Evolutionary conservation across 345 rosid species (phyloP).

Genomic region (Lepidium sativum): DNA sequence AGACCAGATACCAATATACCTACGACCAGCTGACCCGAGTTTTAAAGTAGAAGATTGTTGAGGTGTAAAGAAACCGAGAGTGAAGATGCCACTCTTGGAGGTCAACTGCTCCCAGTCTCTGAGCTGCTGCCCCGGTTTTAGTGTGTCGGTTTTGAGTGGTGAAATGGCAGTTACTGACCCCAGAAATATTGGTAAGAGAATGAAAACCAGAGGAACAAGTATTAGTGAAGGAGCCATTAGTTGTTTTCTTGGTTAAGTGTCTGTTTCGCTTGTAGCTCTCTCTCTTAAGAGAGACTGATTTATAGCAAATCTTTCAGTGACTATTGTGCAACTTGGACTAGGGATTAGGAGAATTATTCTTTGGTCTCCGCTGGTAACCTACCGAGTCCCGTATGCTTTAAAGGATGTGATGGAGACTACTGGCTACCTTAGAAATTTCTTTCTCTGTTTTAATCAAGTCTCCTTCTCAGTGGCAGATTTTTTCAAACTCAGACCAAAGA

Average conservation of each 20-base stretch:
- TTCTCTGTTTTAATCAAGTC: too few relatives aligned
- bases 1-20: slow-evolving; percentile 51
- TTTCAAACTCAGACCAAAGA: too few relatives aligned
- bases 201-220: slow-evolving; percentile 8
- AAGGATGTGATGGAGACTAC: neutral
- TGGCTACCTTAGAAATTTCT: neutral
- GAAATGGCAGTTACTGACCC: neutral
- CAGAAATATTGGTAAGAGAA: slow-evolving; percentile 1
- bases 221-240: slow-evolving; percentile 7
- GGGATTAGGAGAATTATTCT: neutral
- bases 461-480: too few relatives aligned
- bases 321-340: neutral
- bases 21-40: slow-evolving; percentile 32
- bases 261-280: neutral
- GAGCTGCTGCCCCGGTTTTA: slow-evolving; percentile 44
- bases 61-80: slow-evolving; percentile 56
- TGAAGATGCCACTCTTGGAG: slow-evolving; percentile 36
- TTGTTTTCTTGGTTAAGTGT: neutral
- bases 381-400: neutral
- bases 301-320: neutral
- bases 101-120: slow-evolving; percentile 52
- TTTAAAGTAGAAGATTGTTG: slow-evolving; percentile 8
- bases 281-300: neutral
- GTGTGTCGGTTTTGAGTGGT: slow-evolving; percentile 18
- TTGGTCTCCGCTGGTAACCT: neutral